Evolutionary conservation across 2,329 filamentous ascomycete species (phyloP).

Genomic region (Plenodomus tracheiphilus): DNA sequence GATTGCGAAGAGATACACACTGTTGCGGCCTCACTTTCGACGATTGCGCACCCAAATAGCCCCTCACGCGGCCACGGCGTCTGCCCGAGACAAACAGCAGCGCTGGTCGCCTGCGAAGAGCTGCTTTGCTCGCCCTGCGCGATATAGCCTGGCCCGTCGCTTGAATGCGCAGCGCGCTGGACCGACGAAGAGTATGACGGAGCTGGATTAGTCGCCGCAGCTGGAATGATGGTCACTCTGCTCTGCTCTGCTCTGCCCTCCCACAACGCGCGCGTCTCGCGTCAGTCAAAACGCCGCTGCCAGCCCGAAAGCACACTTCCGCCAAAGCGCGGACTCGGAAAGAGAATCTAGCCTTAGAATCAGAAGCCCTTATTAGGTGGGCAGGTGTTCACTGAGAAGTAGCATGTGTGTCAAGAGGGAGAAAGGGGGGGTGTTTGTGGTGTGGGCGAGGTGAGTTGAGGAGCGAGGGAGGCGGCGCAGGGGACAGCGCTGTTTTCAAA

Average conservation of each 20-base stretch:
- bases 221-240: constrained; percentile 38
- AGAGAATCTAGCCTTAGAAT: constrained; percentile 39
- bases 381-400: constrained; percentile 43
- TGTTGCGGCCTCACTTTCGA: constrained; percentile 41
- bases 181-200: constrained; percentile 26
- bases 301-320: constrained; percentile 36
- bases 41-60: constrained; percentile 40
- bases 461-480: constrained; percentile 27
- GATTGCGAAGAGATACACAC: constrained; percentile 29
- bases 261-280: constrained; percentile 24
- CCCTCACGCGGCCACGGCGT: constrained; percentile 28
- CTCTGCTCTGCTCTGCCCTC: no score
- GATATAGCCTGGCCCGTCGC: constrained; percentile 20
- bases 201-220: constrained; percentile 42
- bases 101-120: constrained; percentile 20
- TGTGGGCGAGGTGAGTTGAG: constrained; percentile 28
- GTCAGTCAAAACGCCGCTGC: constrained; percentile 35
- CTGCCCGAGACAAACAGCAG: constrained; percentile 24
- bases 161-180: constrained; percentile 29
- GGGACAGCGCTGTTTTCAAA: constrained; percentile 26
- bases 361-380: constrained; percentile 46
- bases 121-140: constrained; percentile 23
- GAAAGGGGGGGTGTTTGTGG: constrained; percentile 27
- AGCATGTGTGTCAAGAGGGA: constrained; percentile 38
- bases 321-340: constrained; percentile 37